Conservation (phyloP, 1,284 basidiomycete genomes). For the Farysia itapuensis region DNA sequence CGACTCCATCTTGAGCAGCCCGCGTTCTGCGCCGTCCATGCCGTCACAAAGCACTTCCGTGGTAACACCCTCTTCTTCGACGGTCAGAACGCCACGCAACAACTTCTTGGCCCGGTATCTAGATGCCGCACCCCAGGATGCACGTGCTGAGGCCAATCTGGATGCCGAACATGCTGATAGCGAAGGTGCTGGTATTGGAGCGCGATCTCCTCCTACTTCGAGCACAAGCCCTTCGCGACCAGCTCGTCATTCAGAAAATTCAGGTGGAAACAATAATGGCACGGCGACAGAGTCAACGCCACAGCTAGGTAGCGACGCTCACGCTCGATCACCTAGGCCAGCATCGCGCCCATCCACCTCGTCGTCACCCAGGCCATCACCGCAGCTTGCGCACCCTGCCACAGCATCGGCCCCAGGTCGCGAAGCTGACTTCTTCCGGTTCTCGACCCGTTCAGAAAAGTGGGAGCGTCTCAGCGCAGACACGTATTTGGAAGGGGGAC, state of each 20-base stretch:
- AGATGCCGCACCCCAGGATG: constrained; percentile 28
- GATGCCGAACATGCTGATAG: constrained; percentile 12
- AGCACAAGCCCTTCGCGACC: background rate
- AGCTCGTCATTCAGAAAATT: background rate
- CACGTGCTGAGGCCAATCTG: constrained; percentile 23
- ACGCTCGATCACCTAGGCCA: constrained; percentile 11
- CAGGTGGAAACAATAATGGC: constrained; percentile 4
- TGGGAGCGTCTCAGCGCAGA: constrained; percentile 59
- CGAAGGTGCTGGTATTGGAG: constrained; percentile 13
- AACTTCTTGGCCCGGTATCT: constrained; percentile 27
- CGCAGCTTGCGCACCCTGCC: constrained; percentile 13
- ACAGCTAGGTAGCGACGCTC: constrained; percentile 5
- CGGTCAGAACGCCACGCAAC: constrained; percentile 17
- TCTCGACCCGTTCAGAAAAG: constrained; percentile 52
- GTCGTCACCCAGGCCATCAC: constrained; percentile 7
- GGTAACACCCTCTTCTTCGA: constrained; percentile 25
- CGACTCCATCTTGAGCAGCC: constrained; percentile 10
- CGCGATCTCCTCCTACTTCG: constrained; percentile 1
- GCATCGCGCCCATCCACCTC: constrained; percentile 10
- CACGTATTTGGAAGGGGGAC: constrained; percentile 66
- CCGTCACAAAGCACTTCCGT: background rate
- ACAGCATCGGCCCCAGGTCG: constrained; percentile 22
- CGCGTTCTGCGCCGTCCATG: background rate
- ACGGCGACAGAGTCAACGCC: constrained; percentile 23
- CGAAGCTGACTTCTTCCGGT: constrained; percentile 58